A percentile compares a stretch with the other conserved stretches of the same genome.
Conservation (phyloP, 2,329 filamentous ascomycete genomes). For the Clonostachys solani region DNA sequence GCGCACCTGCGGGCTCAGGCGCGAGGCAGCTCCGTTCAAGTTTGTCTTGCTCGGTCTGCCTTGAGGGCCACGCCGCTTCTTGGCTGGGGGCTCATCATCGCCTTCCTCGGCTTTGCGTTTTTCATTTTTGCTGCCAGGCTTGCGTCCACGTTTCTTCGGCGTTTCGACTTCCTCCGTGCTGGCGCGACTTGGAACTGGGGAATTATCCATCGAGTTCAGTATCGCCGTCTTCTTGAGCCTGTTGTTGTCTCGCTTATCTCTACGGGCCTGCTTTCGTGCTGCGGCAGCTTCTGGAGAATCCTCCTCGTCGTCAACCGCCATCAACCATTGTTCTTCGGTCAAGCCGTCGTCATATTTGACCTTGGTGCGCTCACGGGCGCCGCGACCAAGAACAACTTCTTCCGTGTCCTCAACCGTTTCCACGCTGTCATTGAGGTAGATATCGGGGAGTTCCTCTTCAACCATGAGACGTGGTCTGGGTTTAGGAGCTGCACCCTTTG, state of each 20-base stretch:
- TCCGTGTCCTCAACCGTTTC: constrained; percentile 70
- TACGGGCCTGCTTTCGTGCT: constrained; percentile 80
- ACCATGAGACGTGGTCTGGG: constrained; percentile 74
- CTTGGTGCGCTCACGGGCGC: constrained; percentile 89
- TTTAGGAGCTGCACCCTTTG: constrained; percentile 50
- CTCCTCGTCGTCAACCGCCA: constrained; percentile 95
- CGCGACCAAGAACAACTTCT: constrained; percentile 74
- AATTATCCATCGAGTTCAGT: constrained; percentile 49
- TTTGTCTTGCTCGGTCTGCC: constrained; percentile 60
- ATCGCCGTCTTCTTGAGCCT: constrained; percentile 55
- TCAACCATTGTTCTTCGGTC: constrained; percentile 98
- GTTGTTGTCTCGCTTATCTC: constrained; percentile 75
- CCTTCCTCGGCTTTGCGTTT: constrained; percentile 86
- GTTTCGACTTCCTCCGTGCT: constrained; percentile 77
- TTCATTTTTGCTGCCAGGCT: constrained; percentile 66
- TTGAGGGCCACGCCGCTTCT: constrained; percentile 72
- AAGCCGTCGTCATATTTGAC: constrained; percentile 96
- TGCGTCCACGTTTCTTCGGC: constrained; percentile 80
- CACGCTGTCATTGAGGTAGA: constrained; percentile 85
- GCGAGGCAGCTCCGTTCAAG: constrained; percentile 25
- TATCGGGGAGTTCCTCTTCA: constrained; percentile 86
- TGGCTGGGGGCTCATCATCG: constrained; percentile 72
- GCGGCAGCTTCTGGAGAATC: constrained; percentile 92
- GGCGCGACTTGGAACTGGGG: constrained; percentile 73
- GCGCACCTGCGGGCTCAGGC: constrained; percentile 65